Evolutionary conservation across 768 basidiomycete species (phyloP).

Genomic region (Agaricus bisporus): DNA sequence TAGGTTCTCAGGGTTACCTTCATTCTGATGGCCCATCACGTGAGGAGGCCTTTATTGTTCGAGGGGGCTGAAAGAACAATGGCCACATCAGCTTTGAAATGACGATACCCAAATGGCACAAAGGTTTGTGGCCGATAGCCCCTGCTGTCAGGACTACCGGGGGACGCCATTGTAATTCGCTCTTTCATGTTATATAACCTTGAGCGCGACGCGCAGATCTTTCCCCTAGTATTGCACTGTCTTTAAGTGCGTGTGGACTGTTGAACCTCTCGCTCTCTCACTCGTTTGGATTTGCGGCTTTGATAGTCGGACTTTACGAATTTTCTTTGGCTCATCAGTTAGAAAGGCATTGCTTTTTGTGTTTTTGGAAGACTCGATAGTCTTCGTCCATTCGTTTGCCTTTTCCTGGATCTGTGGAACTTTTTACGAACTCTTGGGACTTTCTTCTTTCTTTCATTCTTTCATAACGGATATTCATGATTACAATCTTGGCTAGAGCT

Average conservation of each 20-base stretch:
- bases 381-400: not conserved
- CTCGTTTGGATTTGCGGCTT: not conserved
- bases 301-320: not conserved
- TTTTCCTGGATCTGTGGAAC: not conserved
- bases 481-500: constrained; percentile 25
- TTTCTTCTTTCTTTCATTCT: not conserved
- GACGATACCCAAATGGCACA: not conserved
- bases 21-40: too few relatives aligned
- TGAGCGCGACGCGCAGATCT: not conserved
- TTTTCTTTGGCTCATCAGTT: not conserved
- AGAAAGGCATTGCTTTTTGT: not conserved
- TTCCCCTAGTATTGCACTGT: too few relatives aligned
- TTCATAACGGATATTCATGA: constrained; percentile 25
- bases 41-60: too few relatives aligned
- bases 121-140: not conserved
- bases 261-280: not conserved
- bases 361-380: not conserved
- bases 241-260: too few relatives aligned
- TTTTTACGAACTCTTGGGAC: not conserved
- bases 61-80: too few relatives aligned
- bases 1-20: too few relatives aligned
- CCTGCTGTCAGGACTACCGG: constrained; percentile 2
- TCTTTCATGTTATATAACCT: not conserved
- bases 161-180: not conserved
- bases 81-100: too few relatives aligned